Conservation (phyloP, 2,329 filamentous ascomycete genomes). For the Trichoderma arundinaceum region DNA sequence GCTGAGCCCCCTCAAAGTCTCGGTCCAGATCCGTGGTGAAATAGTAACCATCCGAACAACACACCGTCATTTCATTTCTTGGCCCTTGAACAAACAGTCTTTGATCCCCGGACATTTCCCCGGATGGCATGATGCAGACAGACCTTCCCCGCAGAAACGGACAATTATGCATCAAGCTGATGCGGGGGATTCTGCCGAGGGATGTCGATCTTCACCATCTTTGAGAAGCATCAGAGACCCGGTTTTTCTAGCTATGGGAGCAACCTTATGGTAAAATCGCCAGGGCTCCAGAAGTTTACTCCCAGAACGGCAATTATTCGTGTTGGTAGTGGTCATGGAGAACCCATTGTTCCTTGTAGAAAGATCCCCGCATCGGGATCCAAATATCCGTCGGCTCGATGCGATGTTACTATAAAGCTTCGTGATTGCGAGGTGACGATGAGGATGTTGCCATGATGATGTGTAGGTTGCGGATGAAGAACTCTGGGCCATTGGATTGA, state of each 20-base stretch:
- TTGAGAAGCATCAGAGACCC: not conserved
- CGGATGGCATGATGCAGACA: not conserved
- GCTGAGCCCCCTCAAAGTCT: not conserved
- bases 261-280: not conserved
- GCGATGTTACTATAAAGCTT: not conserved
- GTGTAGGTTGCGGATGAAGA: not conserved
- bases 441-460: not conserved
- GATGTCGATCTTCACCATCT: conserved; percentile 8
- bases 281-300: not conserved
- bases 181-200: not conserved
- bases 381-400: conserved; percentile 24
- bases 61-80: not conserved
- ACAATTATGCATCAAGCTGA: not conserved
- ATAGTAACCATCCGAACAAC: no score
- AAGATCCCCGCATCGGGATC: not conserved
- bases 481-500: not conserved
- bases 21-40: not conserved
- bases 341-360: not conserved
- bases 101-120: conserved; percentile 7
- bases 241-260: not conserved
- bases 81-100: not conserved
- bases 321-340: not conserved
- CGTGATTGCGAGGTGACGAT: not conserved
- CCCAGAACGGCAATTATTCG: conserved; percentile 12
- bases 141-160: conserved; percentile 1